phyloP scores from a whole-genome alignment of 495 filamentous ascomycete genomes.

The Podospora conica region DNA sequence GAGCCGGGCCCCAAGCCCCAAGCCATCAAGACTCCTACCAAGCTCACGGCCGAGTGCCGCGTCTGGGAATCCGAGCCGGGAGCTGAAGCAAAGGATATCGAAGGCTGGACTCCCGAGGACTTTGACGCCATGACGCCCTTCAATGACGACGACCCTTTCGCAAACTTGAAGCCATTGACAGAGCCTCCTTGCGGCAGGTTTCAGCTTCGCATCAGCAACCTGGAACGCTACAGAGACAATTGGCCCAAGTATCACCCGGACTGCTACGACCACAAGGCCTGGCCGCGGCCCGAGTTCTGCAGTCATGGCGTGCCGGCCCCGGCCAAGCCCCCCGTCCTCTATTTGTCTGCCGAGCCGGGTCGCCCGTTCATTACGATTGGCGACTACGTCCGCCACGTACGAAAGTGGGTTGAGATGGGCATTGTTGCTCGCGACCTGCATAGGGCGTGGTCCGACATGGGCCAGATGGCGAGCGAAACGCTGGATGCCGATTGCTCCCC shows the following conservation, averaged over 20 bases:
- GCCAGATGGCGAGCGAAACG: no score
- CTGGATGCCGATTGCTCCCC: not conserved
- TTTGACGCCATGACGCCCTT: not conserved
- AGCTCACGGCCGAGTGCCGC: not conserved
- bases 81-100: not conserved
- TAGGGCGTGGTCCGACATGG: not conserved
- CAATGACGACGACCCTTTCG: not conserved
- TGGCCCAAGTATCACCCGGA: not conserved
- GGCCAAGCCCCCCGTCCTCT: not conserved
- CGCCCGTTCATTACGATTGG: not conserved
- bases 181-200: not conserved
- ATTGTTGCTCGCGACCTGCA: not conserved
- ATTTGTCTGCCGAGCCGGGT: not conserved
- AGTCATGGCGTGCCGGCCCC: not conserved
- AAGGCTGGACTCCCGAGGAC: not conserved
- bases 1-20: not conserved
- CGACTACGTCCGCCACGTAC: not conserved
- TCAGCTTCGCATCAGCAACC: not conserved
- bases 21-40: not conserved
- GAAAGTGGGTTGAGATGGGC: not conserved
- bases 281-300: not conserved
- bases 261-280: not conserved
- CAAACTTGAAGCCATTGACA: not conserved
- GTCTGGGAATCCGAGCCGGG: not conserved
- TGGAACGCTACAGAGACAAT: not conserved